Percentiles rank a stretch among this genome's conserved stretches.
Evolutionary conservation across 495 filamentous ascomycete genomes (phyloP).

Genomic region (Talaromyces ruber): DNA sequence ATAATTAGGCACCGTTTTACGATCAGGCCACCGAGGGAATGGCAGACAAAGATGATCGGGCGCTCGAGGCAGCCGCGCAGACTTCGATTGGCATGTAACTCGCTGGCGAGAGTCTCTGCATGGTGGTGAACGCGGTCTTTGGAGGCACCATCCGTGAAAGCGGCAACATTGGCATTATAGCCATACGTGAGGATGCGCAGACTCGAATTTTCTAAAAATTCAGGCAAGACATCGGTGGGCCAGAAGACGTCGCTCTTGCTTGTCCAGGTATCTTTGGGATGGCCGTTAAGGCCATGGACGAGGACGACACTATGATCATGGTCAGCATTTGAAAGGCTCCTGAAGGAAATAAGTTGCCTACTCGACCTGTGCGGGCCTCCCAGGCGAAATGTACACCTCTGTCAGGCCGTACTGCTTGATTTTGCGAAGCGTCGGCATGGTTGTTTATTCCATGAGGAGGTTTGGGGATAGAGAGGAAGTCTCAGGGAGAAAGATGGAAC

Average conservation of each 20-base stretch:
- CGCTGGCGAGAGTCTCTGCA: conserved; percentile 68
- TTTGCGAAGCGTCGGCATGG: conserved; percentile 13
- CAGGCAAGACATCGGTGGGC: conserved; percentile 67
- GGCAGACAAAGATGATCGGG: conserved; percentile 80
- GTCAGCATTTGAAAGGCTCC: neutral
- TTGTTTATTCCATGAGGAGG: neutral
- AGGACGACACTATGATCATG: conserved; percentile 44
- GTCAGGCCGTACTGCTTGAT: conserved; percentile 64
- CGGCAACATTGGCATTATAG: conserved; percentile 72
- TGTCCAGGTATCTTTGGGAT: conserved; percentile 70
- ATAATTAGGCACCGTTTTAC: conserved; percentile 65
- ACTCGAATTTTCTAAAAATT: conserved; percentile 48
- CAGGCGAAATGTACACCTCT: conserved; percentile 53
- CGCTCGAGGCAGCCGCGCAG: conserved; percentile 45
- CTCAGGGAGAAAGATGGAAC: neutral
- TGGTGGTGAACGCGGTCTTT: conserved; percentile 76
- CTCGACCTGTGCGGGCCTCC: conserved; percentile 44
- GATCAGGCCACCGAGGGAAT: conserved; percentile 75
- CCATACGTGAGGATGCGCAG: conserved; percentile 75
- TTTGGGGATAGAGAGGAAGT: neutral
- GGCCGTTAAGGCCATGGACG: conserved; percentile 78
- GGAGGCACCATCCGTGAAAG: conserved; percentile 51
- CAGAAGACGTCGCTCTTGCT: conserved; percentile 59
- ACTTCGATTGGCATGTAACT: conserved; percentile 48
- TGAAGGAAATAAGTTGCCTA: neutral